Conservation (phyloP, 2,329 filamentous ascomycete genomes). For the Stagonosporopsis vannaccii region DNA sequence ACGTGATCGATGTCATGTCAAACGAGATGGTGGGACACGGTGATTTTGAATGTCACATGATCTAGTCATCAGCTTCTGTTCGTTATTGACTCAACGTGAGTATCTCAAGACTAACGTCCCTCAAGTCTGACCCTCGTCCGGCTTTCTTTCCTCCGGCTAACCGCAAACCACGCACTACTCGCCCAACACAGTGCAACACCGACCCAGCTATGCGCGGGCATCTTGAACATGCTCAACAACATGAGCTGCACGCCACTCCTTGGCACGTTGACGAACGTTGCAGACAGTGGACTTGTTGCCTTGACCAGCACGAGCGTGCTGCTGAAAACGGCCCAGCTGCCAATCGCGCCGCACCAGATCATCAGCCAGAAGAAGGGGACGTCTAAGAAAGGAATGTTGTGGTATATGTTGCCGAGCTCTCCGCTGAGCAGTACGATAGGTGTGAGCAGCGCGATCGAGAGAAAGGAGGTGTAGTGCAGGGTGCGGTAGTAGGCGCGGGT, state of each 20-base stretch:
- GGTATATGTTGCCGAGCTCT: slow-evolving; percentile 57
- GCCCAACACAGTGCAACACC: slow-evolving; percentile 60
- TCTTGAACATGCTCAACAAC: slow-evolving; percentile 56
- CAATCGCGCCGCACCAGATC: slow-evolving; percentile 57
- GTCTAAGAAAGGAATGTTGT: slow-evolving; percentile 63
- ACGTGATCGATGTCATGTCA: neutral
- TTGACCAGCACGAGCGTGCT: slow-evolving; percentile 58
- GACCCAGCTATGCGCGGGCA: slow-evolving; percentile 61
- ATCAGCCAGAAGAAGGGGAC: slow-evolving; percentile 65
- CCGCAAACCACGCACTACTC: slow-evolving; percentile 58
- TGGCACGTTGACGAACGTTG: slow-evolving; percentile 59
- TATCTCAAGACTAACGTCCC: slow-evolving; percentile 19
- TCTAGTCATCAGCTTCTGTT: neutral
- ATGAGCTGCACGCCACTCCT: slow-evolving; percentile 58
- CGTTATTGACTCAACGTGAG: neutral
- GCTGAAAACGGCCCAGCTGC: slow-evolving; percentile 58
- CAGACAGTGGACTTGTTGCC: slow-evolving; percentile 59
- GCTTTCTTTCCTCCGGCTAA: slow-evolving; percentile 51
- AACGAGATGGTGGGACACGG: neutral
- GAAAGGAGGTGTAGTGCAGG: slow-evolving; percentile 60
- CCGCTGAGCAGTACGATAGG: slow-evolving; percentile 60
- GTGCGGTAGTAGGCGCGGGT: slow-evolving; percentile 60
- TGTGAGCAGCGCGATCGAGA: slow-evolving; percentile 58
- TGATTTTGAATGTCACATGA: neutral
- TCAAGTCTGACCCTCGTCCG: slow-evolving; percentile 41